Percentiles rank a stretch among this genome's conserved stretches.
Conservation (phyloP, 768 basidiomycete species). For the Rossbeevera mucosa region DNA sequence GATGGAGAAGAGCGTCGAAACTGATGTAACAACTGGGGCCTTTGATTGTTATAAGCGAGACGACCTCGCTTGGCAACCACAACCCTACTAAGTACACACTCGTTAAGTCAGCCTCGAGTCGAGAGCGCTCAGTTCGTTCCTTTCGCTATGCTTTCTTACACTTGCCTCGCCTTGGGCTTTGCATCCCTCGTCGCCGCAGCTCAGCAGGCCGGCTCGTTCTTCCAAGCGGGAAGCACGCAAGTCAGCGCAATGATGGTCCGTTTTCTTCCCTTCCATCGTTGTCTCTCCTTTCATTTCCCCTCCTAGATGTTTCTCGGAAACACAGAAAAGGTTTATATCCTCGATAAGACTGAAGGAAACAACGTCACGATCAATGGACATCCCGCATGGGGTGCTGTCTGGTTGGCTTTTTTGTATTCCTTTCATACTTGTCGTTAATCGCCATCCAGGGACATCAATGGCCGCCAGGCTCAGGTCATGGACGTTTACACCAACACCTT, state of each 20-base stretch:
- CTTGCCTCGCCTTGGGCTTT: conserved; percentile 44
- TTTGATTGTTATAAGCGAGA: neutral
- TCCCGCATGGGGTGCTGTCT: conserved; percentile 71
- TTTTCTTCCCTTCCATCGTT: neutral
- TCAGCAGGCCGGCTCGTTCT: conserved; percentile 23
- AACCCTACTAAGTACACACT: conserved; percentile 8
- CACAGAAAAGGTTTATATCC: conserved; percentile 75
- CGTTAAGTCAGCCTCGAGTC: conserved; percentile 1
- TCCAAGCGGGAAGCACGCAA: conserved; percentile 31
- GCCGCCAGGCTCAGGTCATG: conserved; percentile 18
- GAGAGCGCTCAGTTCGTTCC: conserved; percentile 4
- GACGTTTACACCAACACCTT: conserved; percentile 63
- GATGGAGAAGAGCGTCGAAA: neutral
- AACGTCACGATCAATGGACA: conserved; percentile 59
- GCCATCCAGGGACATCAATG: conserved; percentile 21
- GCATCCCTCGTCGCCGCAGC: conserved; percentile 28
- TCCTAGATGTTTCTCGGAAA: conserved; percentile 77
- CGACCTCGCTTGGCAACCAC: neutral
- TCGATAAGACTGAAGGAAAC: conserved; percentile 90
- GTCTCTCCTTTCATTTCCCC: neutral
- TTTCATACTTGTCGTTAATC: neutral
- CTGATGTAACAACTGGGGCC: conserved; percentile 2
- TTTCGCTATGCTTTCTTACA: conserved; percentile 27
- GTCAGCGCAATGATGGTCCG: conserved; percentile 55
- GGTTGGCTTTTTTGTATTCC: conserved; percentile 32